These are phyloP conservation scores for Globisporangium perplexum DNA, from an alignment of 352 stramenopile genomes.

Conservation along the genomic window DNA sequence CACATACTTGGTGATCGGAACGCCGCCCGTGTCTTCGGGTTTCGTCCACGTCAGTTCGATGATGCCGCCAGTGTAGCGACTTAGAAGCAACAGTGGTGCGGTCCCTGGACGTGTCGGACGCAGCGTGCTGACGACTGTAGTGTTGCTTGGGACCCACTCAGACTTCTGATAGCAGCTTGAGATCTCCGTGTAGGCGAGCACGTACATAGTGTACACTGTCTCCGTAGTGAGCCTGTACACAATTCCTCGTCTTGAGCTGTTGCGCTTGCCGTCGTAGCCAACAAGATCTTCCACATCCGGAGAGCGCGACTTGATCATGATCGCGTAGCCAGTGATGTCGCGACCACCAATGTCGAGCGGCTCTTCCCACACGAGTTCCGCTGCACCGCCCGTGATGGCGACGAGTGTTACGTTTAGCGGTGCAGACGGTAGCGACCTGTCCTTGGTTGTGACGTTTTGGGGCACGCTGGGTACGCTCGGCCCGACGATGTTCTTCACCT, in stretches of 20 bases:
- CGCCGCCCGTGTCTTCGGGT: conserved; percentile 25
- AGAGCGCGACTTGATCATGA: conserved; percentile 22
- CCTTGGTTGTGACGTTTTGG: conserved; percentile 22
- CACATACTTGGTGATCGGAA: conserved; percentile 23
- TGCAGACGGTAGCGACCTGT: conserved; percentile 33
- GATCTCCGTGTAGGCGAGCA: conserved; percentile 27
- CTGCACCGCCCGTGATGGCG: conserved; percentile 32
- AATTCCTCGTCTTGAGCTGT: conserved; percentile 12
- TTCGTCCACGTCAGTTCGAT: conserved; percentile 28
- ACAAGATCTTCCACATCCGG: conserved; percentile 10
- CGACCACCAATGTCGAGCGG: conserved; percentile 47
- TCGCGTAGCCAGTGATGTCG: conserved; percentile 35
- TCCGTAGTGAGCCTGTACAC: conserved; percentile 24
- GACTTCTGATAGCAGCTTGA: conserved; percentile 24
- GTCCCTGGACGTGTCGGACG: conserved; percentile 17
- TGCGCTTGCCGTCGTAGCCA: conserved; percentile 42
- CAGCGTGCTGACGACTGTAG: conserved; percentile 10
- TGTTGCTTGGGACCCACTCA: conserved; percentile 16
- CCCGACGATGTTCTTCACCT: conserved; percentile 40
- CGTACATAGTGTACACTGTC: conserved; percentile 26
- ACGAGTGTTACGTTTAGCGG: conserved; percentile 24
- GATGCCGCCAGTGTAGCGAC: conserved; percentile 25
- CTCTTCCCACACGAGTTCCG: conserved; percentile 38
- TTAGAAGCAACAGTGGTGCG: conserved; percentile 18
- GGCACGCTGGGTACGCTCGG: conserved; percentile 27